Evolutionary conservation across 2,329 filamentous ascomycete species (phyloP).

Genomic region (Penicillium sp.): DNA sequence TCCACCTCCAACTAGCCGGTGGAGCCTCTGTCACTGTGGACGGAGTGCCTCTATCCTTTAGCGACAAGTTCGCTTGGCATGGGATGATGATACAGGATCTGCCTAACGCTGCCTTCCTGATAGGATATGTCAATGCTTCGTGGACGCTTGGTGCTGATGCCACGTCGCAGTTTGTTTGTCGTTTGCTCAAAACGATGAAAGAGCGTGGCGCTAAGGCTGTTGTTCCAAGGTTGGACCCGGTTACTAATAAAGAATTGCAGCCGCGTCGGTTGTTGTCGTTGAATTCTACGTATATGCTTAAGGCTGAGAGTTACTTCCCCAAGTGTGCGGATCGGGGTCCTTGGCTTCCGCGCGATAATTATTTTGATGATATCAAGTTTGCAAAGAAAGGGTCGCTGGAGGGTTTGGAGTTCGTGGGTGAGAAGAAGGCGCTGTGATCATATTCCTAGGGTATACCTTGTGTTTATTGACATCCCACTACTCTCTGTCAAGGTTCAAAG

Average conservation of each 20-base stretch:
- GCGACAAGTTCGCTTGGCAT: conserved; percentile 32
- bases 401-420: conserved; percentile 22
- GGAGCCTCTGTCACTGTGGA: conserved; percentile 28
- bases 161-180: conserved; percentile 25
- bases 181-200: conserved; percentile 26
- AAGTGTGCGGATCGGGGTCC: conserved; percentile 34
- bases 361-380: conserved; percentile 35
- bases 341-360: conserved; percentile 35
- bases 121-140: conserved; percentile 34
- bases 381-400: conserved; percentile 32
- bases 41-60: conserved; percentile 18
- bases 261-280: conserved; percentile 29
- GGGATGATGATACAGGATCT: conserved; percentile 36
- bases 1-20: conserved; percentile 32
- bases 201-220: conserved; percentile 7
- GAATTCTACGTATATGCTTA: conserved; percentile 35
- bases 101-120: conserved; percentile 32
- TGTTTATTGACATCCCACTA: background rate
- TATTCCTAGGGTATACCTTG: background rate
- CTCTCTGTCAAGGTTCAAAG: background rate
- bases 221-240: conserved; percentile 21
- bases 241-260: conserved; percentile 14
- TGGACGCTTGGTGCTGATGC: conserved; percentile 39
- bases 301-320: conserved; percentile 29
- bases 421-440: background rate